Base-by-base conservation (phyloP, 257 asterid genomes). In the Sherardia arvensis region DNA sequence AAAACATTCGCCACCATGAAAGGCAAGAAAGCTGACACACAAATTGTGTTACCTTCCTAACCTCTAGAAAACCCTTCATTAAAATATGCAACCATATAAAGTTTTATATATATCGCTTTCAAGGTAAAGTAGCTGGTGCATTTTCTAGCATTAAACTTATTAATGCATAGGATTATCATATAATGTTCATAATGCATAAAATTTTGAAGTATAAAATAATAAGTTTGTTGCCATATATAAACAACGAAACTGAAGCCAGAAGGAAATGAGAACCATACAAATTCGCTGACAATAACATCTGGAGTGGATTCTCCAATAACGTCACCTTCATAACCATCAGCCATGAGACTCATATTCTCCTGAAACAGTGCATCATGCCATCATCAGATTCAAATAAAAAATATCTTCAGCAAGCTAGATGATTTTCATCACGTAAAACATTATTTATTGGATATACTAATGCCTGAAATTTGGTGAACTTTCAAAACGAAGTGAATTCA, bases 231-330 rank as follows among this genome's bases (percentile, higher is more conserved):
- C 27, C 38, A 20, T 12, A 25, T 25, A 54, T 10, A 36, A 32
- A 9, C 27, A 29, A 38, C 10, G n/a, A 17, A 34, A 58, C 21
- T 20, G 0, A 49, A 64, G 45, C 34, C 34, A 71, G 62, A 48
- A 64, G 53, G 20, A 7, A 51, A 27, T 48, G 15, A 34, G 67
- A 73, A 72, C 73, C 94, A 15, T 93, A 90, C 99, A 68, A 93
- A 93, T 90, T 90, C 99, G 40, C 72, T 80, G 80, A 93, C 92
- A 43, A 90, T 83, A 76, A 87, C 88, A 79, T 93, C 97, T 25
- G 99, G 95, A 1, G 97, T 93, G 64, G 88, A 84, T 80, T 93
- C 99, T 62, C 96, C 99, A 36, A 93, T 88, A 71, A 85, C 81
- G 75, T 93, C 99, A 45, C 83, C 90, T 77, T 77, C 77, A 72